Percentiles rank a stretch among this genome's conserved stretches.
Conservation (phyloP, 805 yeast species). For the Ogataea henricii region DNA sequence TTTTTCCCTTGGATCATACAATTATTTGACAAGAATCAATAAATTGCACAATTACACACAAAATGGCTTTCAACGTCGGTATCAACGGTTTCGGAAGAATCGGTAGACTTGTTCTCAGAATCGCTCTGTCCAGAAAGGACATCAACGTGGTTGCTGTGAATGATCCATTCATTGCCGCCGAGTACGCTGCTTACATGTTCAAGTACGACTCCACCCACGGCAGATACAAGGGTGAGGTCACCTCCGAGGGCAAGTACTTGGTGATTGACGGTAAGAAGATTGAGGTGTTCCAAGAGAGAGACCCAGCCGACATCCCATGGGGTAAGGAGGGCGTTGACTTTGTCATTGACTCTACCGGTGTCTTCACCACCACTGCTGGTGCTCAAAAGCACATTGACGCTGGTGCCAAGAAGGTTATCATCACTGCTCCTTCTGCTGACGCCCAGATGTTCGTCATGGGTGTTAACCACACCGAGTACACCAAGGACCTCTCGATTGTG, state of each 20-base stretch:
- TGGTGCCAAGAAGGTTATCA: constrained; percentile 93
- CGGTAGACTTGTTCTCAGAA: constrained; percentile 86
- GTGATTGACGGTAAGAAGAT: constrained; percentile 70
- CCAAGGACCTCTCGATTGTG: constrained; percentile 70
- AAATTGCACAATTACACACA: constrained; percentile 11
- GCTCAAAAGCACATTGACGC: constrained; percentile 83
- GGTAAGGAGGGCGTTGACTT: constrained; percentile 77
- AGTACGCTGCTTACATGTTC: constrained; percentile 93
- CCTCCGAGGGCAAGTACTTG: constrained; percentile 55
- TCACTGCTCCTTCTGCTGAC: constrained; percentile 91
- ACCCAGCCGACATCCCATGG: constrained; percentile 90
- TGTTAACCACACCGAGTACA: constrained; percentile 82
- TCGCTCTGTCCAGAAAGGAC: constrained; percentile 72
- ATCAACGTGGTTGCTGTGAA: constrained; percentile 85
- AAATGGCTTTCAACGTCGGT: constrained; percentile 72
- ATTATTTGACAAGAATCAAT: background rate
- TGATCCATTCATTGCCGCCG: constrained; percentile 88
- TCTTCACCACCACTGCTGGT: constrained; percentile 80
- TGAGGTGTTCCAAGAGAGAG: constrained; percentile 74
- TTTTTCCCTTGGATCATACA: background rate
- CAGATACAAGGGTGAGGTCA: constrained; percentile 73
- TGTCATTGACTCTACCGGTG: constrained; percentile 94
- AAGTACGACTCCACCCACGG: constrained; percentile 96
- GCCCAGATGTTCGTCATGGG: constrained; percentile 96
- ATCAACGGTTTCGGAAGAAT: constrained; percentile 95